phyloP scores from a whole-genome alignment of 225 moss, liverwort and hornwort species.

The Climacium dendroides region DNA sequence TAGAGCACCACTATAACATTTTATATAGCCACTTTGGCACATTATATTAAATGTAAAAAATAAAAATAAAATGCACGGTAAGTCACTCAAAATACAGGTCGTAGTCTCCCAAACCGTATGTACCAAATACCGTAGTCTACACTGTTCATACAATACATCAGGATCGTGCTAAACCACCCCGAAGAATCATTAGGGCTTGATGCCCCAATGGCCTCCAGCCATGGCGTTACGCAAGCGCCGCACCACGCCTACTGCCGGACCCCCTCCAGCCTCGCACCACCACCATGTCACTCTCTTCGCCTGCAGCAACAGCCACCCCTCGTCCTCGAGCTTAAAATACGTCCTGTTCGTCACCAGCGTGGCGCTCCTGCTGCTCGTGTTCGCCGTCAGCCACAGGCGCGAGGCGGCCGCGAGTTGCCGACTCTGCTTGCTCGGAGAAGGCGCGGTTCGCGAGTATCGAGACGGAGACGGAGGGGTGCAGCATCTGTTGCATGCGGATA shows the following conservation, averaged over 20 bases:
- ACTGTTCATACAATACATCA: not conserved
- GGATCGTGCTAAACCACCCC: not conserved
- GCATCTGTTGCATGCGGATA: not conserved
- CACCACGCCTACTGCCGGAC: not conserved
- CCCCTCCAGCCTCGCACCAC: not conserved
- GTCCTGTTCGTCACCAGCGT: not conserved
- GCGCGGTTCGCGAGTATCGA: not conserved
- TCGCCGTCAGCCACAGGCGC: not conserved
- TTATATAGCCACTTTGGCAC: too few species aligned
- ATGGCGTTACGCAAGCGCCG: not conserved
- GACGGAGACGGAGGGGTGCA: not conserved
- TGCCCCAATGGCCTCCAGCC: not conserved
- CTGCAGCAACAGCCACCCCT: not conserved
- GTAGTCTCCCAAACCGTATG: not conserved
- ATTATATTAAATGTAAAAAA: too few species aligned
- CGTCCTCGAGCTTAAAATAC: not conserved
- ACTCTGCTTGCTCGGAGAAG: conserved; percentile 8
- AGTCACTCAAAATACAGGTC: not conserved
- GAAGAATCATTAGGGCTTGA: not conserved
- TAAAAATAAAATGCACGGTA: too few species aligned
- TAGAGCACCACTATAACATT: too few species aligned
- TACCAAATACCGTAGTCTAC: not conserved
- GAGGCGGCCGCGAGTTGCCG: conserved; percentile 1
- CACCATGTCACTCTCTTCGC: not conserved
- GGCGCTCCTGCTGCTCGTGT: conserved; percentile 1